Conservation (phyloP, 1,139 yeast species). For the Saccharomycopsis hybrid region DNA sequence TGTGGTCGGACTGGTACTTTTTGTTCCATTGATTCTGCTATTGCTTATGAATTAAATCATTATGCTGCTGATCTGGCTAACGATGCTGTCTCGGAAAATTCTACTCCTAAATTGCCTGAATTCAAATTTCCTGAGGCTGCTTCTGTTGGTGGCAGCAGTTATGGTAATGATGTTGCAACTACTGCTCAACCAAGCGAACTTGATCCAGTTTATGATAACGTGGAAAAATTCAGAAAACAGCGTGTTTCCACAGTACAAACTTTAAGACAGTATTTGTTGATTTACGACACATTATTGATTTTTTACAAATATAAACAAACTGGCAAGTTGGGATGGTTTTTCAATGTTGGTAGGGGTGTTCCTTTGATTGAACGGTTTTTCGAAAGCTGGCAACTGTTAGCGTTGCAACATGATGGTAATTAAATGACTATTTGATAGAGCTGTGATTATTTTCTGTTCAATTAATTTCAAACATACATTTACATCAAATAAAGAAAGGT, state of each 20-base stretch:
- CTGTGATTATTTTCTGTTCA: too few relatives aligned
- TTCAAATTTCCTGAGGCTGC: neutral
- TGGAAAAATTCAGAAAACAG: constrained; percentile 60
- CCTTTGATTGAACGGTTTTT: constrained; percentile 6
- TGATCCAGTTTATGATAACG: constrained; percentile 52
- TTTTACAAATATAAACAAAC: constrained; percentile 10
- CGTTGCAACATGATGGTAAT: too few relatives aligned
- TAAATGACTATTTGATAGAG: too few relatives aligned
- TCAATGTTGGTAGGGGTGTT: neutral
- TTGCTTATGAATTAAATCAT: constrained; percentile 11
- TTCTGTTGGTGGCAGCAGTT: neutral
- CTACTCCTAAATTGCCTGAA: neutral
- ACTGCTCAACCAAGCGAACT: constrained; percentile 23
- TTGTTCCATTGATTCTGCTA: constrained; percentile 53
- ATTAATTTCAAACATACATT: too few relatives aligned
- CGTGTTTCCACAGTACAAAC: constrained; percentile 82
- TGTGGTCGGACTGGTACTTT: constrained; percentile 91
- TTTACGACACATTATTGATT: constrained; percentile 48
- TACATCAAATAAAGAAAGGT: too few relatives aligned
- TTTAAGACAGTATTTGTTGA: constrained; percentile 62
- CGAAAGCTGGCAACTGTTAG: constrained; percentile 3
- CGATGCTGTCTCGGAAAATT: neutral
- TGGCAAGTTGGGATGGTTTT: constrained; percentile 3
- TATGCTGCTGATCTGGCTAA: neutral
- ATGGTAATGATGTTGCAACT: neutral